Conservation (phyloP, 768 basidiomycete genomes). For the Lyophyllum semitale region DNA sequence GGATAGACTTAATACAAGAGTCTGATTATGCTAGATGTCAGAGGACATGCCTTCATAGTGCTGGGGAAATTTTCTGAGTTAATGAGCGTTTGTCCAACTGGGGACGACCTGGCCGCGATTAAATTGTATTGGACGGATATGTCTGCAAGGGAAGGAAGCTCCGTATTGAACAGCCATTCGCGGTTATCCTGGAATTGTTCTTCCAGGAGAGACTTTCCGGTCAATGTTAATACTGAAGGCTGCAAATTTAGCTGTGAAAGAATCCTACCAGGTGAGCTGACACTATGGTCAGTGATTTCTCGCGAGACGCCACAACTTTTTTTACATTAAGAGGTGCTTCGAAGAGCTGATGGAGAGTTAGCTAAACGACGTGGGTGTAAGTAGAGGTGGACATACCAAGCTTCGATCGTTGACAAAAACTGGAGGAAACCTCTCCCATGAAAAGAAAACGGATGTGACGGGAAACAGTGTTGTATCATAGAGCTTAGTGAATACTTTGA, state of each 20-base stretch:
- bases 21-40: not conserved
- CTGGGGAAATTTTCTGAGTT: slow-evolving; percentile 39
- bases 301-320: slow-evolving; percentile 5
- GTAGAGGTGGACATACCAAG: slow-evolving; percentile 31
- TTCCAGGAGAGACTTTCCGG: slow-evolving; percentile 31
- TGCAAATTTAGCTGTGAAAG: not conserved
- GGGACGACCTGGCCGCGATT: slow-evolving; percentile 44
- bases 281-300: slow-evolving; percentile 35
- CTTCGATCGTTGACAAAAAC: slow-evolving; percentile 52
- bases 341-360: slow-evolving; percentile 22
- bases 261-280: slow-evolving; percentile 48
- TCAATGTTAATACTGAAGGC: not conserved
- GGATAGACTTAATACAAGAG: not conserved
- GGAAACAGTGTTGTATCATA: slow-evolving; percentile 51
- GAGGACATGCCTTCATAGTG: slow-evolving; percentile 37
- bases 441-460: slow-evolving; percentile 39
- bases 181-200: slow-evolving; percentile 52
- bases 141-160: slow-evolving; percentile 52
- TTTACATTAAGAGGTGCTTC: slow-evolving; percentile 40
- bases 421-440: slow-evolving; percentile 48
- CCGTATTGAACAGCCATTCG: slow-evolving; percentile 60
- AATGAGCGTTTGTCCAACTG: slow-evolving; percentile 35
- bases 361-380: not conserved
- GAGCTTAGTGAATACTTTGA: slow-evolving; percentile 48
- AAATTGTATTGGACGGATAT: slow-evolving; percentile 51